A percentile compares a stretch with the other conserved stretches of the same genome.
Conservation (phyloP, 2,329 filamentous ascomycete species). For the Metarhizium album region DNA sequence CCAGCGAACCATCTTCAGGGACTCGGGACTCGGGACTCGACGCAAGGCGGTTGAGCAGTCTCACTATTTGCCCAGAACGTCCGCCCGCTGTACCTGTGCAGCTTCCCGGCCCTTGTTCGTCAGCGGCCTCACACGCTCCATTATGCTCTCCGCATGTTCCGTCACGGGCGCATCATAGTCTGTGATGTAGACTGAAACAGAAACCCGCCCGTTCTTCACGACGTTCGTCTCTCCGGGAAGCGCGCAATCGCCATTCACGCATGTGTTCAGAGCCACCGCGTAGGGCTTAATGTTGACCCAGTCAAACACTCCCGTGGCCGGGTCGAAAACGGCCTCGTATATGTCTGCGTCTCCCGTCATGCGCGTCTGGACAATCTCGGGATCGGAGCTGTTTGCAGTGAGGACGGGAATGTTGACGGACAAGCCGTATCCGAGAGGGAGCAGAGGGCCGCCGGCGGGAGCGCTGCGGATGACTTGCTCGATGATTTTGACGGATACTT, state of each 20-base stretch:
- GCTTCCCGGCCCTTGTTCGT: too few species aligned
- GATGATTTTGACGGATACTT: conserved; percentile 32
- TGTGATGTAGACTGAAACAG: conserved; percentile 36
- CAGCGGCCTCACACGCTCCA: conserved; percentile 14
- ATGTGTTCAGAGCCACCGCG: conserved; percentile 32
- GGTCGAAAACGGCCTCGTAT: conserved; percentile 33
- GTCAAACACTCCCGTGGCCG: conserved; percentile 30
- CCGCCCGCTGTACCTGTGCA: too few species aligned
- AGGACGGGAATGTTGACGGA: conserved; percentile 39
- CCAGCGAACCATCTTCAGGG: too few species aligned
- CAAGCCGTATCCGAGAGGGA: conserved; percentile 41
- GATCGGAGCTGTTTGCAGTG: conserved; percentile 26
- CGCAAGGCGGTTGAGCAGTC: too few species aligned
- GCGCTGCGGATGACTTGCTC: conserved; percentile 31
- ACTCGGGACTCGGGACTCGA: too few species aligned
- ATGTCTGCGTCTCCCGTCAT: conserved; percentile 37
- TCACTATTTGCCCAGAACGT: too few species aligned
- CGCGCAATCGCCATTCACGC: conserved; percentile 39
- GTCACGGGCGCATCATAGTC: conserved; percentile 36
- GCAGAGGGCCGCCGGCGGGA: conserved; percentile 17
- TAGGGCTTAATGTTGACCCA: conserved; percentile 27
- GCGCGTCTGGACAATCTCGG: conserved; percentile 34
- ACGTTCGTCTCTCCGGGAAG: conserved; percentile 40
- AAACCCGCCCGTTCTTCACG: conserved; percentile 29
- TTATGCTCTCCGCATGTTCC: conserved; percentile 14